Evolutionary conservation across 805 yeast species (phyloP), one percentile per base, ranked within the genome.

Genomic region (Wickerhamomyces strasburgensis): DNA sequence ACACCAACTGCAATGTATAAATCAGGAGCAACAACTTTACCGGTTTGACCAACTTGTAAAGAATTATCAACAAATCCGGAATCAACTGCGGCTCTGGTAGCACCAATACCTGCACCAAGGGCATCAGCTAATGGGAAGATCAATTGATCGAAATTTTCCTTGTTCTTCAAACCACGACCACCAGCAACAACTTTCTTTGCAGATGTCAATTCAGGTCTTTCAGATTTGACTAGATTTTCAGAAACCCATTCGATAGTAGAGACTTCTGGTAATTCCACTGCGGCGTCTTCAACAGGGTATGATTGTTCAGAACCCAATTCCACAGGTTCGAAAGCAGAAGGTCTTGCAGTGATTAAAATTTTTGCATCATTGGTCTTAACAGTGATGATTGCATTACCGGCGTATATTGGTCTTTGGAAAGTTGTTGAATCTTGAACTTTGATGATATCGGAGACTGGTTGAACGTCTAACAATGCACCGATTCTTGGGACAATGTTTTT

Each of bases 41-140:
- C 98, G 8, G 98, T 90, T 66, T 90, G 98, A 38, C 98, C 98
- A 44, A 90, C 89, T 65, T 90, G 98, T 52, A 90, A 72, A 7
- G 98, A 88, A 66, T 90, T 93, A 57, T 93, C 98, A 57, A 95
- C 88, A 60, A 76, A 88, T 0, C 97, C 98, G 31, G 94, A 73
- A 63, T 90, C 98, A 17, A 93, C 98, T 24, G 98, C 98, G 14
- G 97, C 98, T 61, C 98, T 80, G 6, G 96, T 86, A 4, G 98
- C 98, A 54, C 98, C 98, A 34, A 90, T 82, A 37, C 95, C 98
- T 3, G 98, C 98, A n/a, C 93, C 90, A 41, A 90, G 66, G 42
- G 83, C 72, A 40, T 77, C 79, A 6, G 98, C 97, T 47, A 90
- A 68, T 35, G 98, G 98, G 49, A 72, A 76, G 37, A 93, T 68